Conservation (phyloP, 1,284 basidiomycete species). For the Melampsora americana region DNA sequence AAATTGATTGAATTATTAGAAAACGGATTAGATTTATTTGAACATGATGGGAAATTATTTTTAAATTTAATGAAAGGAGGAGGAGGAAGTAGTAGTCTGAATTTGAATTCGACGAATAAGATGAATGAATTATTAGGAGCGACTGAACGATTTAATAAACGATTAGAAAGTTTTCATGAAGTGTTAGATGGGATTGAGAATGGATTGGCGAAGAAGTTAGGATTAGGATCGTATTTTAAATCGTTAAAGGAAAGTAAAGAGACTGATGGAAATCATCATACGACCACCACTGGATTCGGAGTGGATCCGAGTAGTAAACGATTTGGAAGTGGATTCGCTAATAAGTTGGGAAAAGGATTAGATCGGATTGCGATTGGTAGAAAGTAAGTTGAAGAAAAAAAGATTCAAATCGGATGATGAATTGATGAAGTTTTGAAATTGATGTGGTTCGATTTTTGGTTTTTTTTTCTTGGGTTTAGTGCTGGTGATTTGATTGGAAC, state of each 20-base stretch:
- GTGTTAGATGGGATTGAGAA: constrained; percentile 69
- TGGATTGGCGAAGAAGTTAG: constrained; percentile 71
- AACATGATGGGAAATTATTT: constrained; percentile 48
- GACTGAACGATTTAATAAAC: constrained; percentile 53
- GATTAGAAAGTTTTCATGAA: constrained; percentile 70
- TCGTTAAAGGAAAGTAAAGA: constrained; percentile 64
- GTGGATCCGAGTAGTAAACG: constrained; percentile 65
- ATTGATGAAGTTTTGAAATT: too few species aligned
- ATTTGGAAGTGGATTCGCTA: constrained; percentile 57
- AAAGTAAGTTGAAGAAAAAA: constrained; percentile 75
- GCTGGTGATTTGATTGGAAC: constrained; percentile 73
- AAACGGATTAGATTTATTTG: constrained; percentile 71
- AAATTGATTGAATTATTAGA: constrained; percentile 74
- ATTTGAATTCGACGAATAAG: constrained; percentile 55
- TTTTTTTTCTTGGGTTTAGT: constrained; percentile 10
- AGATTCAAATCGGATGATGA: too few species aligned
- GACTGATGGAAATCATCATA: constrained; percentile 3
- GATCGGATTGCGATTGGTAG: constrained; percentile 88
- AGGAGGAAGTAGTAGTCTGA: too few species aligned
- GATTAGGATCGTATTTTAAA: constrained; percentile 67
- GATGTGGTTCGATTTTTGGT: too few species aligned
- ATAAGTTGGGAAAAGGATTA: constrained; percentile 53
- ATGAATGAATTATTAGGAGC: constrained; percentile 48
- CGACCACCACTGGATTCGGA: constrained; percentile 64
- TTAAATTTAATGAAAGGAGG: constrained; percentile 38